Conservation (phyloP, 768 basidiomycete genomes). For the Trametes elegans region DNA sequence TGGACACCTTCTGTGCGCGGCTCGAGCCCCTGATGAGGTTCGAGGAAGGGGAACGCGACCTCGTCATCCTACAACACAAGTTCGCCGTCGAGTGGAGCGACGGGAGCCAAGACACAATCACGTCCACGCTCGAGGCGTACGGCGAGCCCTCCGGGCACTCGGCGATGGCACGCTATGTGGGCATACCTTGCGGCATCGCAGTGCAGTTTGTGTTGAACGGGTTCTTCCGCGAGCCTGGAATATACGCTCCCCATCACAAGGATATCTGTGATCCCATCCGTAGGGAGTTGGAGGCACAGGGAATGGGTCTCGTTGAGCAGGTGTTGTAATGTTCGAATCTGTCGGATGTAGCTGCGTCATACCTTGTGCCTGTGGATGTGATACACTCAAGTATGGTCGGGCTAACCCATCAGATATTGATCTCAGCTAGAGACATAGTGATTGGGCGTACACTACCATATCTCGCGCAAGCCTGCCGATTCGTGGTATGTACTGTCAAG, state of each 20-base stretch:
- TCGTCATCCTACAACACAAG: conserved; percentile 98
- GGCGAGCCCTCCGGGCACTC: conserved; percentile 77
- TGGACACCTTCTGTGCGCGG: conserved; percentile 90
- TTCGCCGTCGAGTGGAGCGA: conserved; percentile 90
- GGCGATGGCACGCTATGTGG: conserved; percentile 91
- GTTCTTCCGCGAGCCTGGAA: conserved; percentile 70
- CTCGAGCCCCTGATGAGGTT: conserved; percentile 94
- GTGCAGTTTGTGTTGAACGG: conserved; percentile 91
- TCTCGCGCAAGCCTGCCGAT: too few species aligned
- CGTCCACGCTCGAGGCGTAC: conserved; percentile 89
- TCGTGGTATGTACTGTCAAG: too few species aligned
- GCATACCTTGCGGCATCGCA: conserved; percentile 92
- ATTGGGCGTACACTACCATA: too few species aligned
- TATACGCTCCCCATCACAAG: conserved; percentile 84
- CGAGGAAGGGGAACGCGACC: conserved; percentile 85
- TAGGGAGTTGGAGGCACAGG: conserved; percentile 66
- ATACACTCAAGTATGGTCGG: too few species aligned
- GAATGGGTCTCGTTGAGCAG: conserved; percentile 69
- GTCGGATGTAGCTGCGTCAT: too few species aligned
- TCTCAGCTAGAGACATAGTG: too few species aligned
- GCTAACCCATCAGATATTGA: too few species aligned
- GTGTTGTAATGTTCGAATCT: too few species aligned
- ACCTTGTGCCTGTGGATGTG: too few species aligned
- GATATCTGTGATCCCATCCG: conserved; percentile 79
- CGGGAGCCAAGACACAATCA: conserved; percentile 77